Evolutionary conservation across 306 rosid genomes (phyloP).

Genomic region (Dicorynia guianensis): DNA sequence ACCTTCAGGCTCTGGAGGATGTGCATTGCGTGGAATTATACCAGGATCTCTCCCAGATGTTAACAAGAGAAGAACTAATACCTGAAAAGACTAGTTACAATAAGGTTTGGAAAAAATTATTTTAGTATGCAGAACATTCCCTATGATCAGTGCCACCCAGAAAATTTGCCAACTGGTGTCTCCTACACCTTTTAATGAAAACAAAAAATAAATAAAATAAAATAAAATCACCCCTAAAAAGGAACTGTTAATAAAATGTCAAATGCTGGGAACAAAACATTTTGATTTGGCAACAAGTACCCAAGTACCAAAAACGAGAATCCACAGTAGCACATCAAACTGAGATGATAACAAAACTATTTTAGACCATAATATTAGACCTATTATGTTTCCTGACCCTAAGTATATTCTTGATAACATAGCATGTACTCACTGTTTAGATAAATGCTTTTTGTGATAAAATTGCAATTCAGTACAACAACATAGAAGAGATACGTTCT

Average conservation of each 20-base stretch:
- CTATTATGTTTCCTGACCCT: background rate
- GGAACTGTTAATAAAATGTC: background rate
- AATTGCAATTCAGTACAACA: conserved; percentile 20
- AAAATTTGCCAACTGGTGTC: conserved; percentile 16
- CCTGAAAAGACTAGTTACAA: conserved; percentile 57
- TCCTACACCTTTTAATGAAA: conserved; percentile 6
- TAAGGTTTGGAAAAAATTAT: background rate
- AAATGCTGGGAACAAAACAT: conserved; percentile 21
- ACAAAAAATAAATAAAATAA: too few relatives aligned
- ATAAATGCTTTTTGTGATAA: conserved; percentile 26
- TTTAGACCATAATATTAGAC: background rate
- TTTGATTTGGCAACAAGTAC: conserved; percentile 19
- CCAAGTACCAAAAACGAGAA: conserved; percentile 27
- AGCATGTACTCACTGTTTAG: background rate
- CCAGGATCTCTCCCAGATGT: conserved; percentile 99
- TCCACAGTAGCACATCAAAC: background rate
- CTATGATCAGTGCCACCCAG: background rate
- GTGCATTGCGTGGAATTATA: conserved; percentile 91
- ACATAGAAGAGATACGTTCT: background rate
- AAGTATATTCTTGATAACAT: background rate
- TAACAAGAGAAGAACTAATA: conserved; percentile 78
- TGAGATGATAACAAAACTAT: background rate
- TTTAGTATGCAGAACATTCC: background rate
- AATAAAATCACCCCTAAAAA: conserved; percentile 3
- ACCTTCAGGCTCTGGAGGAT: conserved; percentile 97